phyloP scores from a whole-genome alignment of 331 rosid genomes.

The Acacia pycnantha region DNA sequence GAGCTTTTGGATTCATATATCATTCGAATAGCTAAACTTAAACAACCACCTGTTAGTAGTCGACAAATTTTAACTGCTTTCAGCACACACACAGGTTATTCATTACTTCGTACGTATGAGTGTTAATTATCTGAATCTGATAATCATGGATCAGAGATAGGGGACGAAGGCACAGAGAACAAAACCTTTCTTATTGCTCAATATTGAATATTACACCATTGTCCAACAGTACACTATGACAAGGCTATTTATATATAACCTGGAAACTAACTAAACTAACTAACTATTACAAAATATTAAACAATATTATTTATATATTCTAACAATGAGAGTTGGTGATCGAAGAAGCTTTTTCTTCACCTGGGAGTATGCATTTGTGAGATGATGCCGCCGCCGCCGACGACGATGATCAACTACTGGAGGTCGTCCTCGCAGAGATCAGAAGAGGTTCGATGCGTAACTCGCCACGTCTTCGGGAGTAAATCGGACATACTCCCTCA shows the following conservation, averaged over 20 bases:
- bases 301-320: too few relatives aligned
- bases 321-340: not conserved
- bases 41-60: not conserved
- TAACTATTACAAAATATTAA: too few relatives aligned
- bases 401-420: slow-evolving; percentile 1
- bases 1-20: not conserved
- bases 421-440: slow-evolving; percentile 8
- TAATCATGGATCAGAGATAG: too few relatives aligned
- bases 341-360: not conserved
- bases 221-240: too few relatives aligned
- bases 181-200: too few relatives aligned
- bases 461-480: slow-evolving; percentile 58
- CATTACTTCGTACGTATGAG: not conserved
- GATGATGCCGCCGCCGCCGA: not conserved
- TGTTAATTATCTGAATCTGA: too few relatives aligned
- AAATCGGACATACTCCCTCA: slow-evolving; percentile 29
- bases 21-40: not conserved
- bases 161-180: too few relatives aligned
- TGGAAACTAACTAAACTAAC: too few relatives aligned
- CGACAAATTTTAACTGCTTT: not conserved
- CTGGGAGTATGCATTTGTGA: not conserved
- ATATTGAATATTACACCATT: too few relatives aligned
- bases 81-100: not conserved
- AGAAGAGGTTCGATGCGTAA: slow-evolving; percentile 50
- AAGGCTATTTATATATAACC: too few relatives aligned